phyloP scores from a whole-genome alignment of 148 eudicot species.

The Chenopodium quinoa region DNA sequence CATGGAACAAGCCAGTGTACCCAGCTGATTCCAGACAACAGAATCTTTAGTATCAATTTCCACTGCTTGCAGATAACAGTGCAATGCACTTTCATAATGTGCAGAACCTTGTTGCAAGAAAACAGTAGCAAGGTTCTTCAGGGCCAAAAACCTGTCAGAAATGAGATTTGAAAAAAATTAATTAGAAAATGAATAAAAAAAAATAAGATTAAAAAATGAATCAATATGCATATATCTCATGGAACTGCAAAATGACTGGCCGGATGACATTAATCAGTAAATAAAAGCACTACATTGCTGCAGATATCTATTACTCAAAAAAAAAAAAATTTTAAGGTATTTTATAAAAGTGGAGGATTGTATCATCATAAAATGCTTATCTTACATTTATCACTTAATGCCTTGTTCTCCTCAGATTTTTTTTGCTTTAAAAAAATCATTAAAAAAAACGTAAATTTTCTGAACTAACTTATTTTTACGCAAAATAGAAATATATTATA shows the following conservation, averaged over 20 bases:
- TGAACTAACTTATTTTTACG: too few species aligned
- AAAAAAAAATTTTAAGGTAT: background rate
- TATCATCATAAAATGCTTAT: background rate
- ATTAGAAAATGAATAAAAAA: too few species aligned
- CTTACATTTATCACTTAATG: too few species aligned
- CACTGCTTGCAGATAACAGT: constrained; percentile 95
- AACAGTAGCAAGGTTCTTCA: constrained; percentile 94
- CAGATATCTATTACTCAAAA: background rate
- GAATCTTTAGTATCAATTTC: constrained; percentile 92
- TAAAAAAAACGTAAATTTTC: too few species aligned
- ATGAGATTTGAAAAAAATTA: background rate
- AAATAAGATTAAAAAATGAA: background rate
- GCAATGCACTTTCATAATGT: constrained; percentile 68
- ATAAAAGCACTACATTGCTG: background rate
- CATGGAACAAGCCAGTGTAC: constrained; percentile 93
- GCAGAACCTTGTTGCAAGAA: constrained; percentile 81
- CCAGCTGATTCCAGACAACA: constrained; percentile 97
- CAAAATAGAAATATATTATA: too few species aligned
- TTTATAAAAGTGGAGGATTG: background rate
- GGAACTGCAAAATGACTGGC: constrained; percentile 1
- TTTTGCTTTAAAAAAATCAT: too few species aligned
- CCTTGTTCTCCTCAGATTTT: too few species aligned
- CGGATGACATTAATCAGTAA: background rate
- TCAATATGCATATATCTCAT: background rate
- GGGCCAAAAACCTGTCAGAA: constrained; percentile 72